phyloP scores from a whole-genome alignment of 2,329 filamentous ascomycete species.

The Fusarium pilosicola region DNA sequence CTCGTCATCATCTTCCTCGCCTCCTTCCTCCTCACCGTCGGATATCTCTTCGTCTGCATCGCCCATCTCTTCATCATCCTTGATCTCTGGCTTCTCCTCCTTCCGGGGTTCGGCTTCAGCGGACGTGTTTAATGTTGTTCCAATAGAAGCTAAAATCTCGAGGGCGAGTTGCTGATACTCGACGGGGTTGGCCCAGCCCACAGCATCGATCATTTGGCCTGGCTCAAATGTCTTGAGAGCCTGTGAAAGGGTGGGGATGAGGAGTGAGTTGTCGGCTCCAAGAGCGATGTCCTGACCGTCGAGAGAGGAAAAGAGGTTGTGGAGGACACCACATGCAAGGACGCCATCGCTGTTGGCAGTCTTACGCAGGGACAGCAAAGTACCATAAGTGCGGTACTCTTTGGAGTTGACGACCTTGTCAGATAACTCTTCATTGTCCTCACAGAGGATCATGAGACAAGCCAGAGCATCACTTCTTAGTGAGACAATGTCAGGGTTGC shows the following conservation, averaged over 20 bases:
- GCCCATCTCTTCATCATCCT: conserved; percentile 53
- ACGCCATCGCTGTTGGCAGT: conserved; percentile 61
- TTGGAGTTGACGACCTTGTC: conserved; percentile 63
- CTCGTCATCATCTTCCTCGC: conserved; percentile 59
- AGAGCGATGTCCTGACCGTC: conserved; percentile 39
- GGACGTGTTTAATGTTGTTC: conserved; percentile 65
- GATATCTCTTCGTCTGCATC: conserved; percentile 52
- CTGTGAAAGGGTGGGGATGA: conserved; percentile 52
- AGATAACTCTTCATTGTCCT: conserved; percentile 66
- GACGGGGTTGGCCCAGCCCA: conserved; percentile 52
- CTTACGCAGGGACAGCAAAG: conserved; percentile 60
- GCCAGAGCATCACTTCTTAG: conserved; percentile 61
- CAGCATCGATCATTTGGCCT: conserved; percentile 45
- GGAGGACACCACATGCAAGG: conserved; percentile 68
- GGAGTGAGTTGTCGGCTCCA: conserved; percentile 48
- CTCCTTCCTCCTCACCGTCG: conserved; percentile 50
- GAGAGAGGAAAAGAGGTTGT: conserved; percentile 67
- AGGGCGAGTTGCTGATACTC: conserved; percentile 66
- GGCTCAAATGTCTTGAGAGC: conserved; percentile 44
- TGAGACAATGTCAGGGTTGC: conserved; percentile 53
- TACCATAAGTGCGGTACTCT: conserved; percentile 58
- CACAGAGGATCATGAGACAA: conserved; percentile 67
- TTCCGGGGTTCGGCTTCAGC: conserved; percentile 51
- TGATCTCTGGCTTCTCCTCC: conserved; percentile 52
- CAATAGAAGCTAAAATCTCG: conserved; percentile 72